Conservation (phyloP, 1,139 yeast species). For the Sugiyamaella neomexicana region DNA sequence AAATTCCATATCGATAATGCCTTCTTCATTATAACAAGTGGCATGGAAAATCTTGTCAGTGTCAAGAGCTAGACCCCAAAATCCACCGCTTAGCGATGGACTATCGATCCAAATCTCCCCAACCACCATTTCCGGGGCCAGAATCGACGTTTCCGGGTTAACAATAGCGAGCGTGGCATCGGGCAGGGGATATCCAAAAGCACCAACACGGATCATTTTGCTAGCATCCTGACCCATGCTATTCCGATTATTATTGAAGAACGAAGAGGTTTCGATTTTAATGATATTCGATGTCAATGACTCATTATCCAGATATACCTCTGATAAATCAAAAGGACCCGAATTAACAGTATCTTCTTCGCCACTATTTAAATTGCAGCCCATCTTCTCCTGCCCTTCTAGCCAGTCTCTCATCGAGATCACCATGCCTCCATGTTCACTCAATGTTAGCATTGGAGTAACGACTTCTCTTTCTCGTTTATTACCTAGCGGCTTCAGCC, state of each 20-base stretch:
- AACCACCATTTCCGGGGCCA: constrained; percentile 72
- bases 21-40: constrained; percentile 67
- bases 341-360: constrained; percentile 37
- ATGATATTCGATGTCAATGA: constrained; percentile 78
- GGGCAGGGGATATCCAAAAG: constrained; percentile 92
- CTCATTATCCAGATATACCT: constrained; percentile 76
- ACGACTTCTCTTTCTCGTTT: constrained; percentile 72
- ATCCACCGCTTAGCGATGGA: constrained; percentile 85
- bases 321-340: constrained; percentile 55
- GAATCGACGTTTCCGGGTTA: constrained; percentile 78
- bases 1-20: constrained; percentile 71
- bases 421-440: constrained; percentile 96
- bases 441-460: constrained; percentile 84
- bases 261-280: constrained; percentile 63
- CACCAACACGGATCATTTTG: constrained; percentile 67
- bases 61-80: constrained; percentile 70
- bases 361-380: constrained; percentile 36
- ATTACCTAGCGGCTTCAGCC: constrained; percentile 90
- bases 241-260: constrained; percentile 51
- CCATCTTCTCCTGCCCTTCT: constrained; percentile 56
- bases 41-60: constrained; percentile 82
- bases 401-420: constrained; percentile 91
- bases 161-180: constrained; percentile 93
- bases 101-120: constrained; percentile 98
- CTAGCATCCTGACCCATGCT: constrained; percentile 46